Evolutionary conservation across 2,329 filamentous ascomycete genomes (phyloP).

Genomic region (Lachnellula cervina): DNA sequence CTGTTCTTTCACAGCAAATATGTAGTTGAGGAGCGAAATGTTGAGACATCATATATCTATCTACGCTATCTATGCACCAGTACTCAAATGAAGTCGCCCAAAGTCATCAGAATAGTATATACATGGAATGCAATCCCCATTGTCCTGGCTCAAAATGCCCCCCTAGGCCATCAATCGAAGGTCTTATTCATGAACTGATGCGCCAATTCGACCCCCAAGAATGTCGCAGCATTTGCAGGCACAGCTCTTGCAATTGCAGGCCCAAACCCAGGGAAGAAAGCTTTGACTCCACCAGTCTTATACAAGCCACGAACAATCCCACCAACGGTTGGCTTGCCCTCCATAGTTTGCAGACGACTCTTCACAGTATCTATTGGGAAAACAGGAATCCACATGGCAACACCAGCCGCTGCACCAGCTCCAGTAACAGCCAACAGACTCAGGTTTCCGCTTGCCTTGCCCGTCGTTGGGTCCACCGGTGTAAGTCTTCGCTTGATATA

Average conservation of each 20-base stretch:
- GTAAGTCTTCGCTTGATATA: conserved; percentile 85
- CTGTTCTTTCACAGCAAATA: background rate
- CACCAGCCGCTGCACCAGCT: conserved; percentile 83
- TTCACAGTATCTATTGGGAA: conserved; percentile 98
- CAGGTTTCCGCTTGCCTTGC: conserved; percentile 69
- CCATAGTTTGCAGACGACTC: conserved; percentile 84
- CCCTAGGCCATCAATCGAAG: conserved; percentile 44
- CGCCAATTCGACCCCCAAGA: conserved; percentile 78
- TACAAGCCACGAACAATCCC: conserved; percentile 82
- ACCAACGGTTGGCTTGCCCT: conserved; percentile 75
- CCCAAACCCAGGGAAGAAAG: conserved; percentile 96
- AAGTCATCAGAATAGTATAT: background rate
- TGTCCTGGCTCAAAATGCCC: background rate
- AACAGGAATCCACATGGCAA: conserved; percentile 99
- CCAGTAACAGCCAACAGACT: conserved; percentile 77
- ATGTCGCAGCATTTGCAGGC: conserved; percentile 94
- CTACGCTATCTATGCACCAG: background rate
- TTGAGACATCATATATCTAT: background rate
- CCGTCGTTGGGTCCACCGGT: conserved; percentile 69
- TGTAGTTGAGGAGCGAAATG: background rate
- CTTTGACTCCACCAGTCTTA: conserved; percentile 72
- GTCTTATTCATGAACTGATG: conserved; percentile 77
- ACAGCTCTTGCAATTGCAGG: conserved; percentile 90
- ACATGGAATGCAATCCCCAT: background rate
- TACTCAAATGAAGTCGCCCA: background rate